Conservation (phyloP, 2,329 filamentous ascomycete species). For the Teratosphaeriaceae sp. region DNA sequence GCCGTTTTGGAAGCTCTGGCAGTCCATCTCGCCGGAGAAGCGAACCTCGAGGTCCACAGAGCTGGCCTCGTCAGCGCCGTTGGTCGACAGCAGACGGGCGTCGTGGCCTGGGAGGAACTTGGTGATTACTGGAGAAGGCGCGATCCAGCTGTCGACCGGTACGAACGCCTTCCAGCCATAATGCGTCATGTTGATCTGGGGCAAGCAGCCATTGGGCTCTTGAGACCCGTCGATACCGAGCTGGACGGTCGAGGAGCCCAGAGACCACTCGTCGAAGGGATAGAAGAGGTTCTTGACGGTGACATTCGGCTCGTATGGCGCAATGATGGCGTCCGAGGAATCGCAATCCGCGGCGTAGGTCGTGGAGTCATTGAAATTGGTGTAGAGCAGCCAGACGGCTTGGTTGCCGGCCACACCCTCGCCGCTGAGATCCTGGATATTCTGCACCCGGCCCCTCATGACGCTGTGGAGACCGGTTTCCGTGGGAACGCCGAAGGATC, state of each 20-base stretch:
- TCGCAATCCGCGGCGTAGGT: conserved; percentile 55
- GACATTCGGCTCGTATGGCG: conserved; percentile 49
- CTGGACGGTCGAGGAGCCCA: conserved; percentile 41
- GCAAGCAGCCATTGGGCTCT: conserved; percentile 50
- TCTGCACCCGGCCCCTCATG: conserved; percentile 43
- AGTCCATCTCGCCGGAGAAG: conserved; percentile 57
- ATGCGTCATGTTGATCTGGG: conserved; percentile 44
- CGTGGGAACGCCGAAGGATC: conserved; percentile 46
- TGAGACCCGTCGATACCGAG: conserved; percentile 44
- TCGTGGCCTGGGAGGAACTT: conserved; percentile 57
- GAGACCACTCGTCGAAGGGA: conserved; percentile 50
- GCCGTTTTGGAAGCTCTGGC: conserved; percentile 45
- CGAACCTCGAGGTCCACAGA: conserved; percentile 47
- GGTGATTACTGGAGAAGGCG: conserved; percentile 53
- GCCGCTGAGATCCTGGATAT: conserved; percentile 46
- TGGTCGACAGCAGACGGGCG: conserved; percentile 45
- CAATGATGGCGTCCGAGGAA: conserved; percentile 43
- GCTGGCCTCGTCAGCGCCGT: conserved; percentile 25
- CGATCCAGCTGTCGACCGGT: conserved; percentile 43
- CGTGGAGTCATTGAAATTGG: conserved; percentile 42
- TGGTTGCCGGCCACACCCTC: conserved; percentile 37
- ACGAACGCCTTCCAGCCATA: conserved; percentile 58
- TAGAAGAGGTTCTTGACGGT: conserved; percentile 58
- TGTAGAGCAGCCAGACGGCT: conserved; percentile 47
- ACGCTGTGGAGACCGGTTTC: conserved; percentile 58